A percentile compares a stretch with the other conserved stretches of the same genome.
Conservation (phyloP, 2,329 filamentous ascomycete genomes). For the Diaporthe aspalathi region DNA sequence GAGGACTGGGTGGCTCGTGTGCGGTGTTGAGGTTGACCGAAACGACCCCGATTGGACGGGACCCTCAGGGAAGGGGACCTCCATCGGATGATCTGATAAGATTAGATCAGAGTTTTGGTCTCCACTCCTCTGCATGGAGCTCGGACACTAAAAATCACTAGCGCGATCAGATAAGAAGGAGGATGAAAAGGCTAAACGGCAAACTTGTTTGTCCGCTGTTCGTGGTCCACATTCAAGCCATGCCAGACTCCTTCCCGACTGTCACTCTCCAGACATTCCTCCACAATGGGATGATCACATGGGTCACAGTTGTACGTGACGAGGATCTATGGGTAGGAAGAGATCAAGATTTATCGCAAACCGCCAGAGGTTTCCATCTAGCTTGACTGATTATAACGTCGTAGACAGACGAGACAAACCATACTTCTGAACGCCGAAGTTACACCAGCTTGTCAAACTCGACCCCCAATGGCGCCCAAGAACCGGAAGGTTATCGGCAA, state of each 20-base stretch:
- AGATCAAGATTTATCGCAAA: neutral
- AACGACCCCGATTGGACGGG: conserved; percentile 33
- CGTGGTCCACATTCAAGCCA: neutral
- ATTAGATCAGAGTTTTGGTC: conserved; percentile 27
- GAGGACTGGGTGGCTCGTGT: neutral
- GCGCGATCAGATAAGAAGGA: conserved; percentile 38
- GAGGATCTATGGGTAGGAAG: neutral
- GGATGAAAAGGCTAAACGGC: neutral
- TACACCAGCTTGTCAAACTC: neutral
- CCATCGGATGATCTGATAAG: conserved; percentile 37
- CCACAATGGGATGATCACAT: neutral
- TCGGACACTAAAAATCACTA: conserved; percentile 11
- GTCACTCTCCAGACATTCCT: conserved; percentile 1
- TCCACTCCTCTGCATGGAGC: neutral
- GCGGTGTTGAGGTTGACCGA: conserved; percentile 1
- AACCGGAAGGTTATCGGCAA: neutral
- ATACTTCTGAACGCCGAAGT: neutral
- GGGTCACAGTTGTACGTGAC: neutral
- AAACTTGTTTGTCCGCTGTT: conserved; percentile 5
- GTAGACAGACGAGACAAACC: neutral
- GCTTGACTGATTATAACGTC: neutral
- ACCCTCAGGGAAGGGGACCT: neutral
- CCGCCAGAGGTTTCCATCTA: neutral
- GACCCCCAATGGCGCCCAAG: neutral
- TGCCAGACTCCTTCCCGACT: neutral